Conservation (phyloP, 2,329 filamentous ascomycete genomes). For the Fusarium buxicola region DNA sequence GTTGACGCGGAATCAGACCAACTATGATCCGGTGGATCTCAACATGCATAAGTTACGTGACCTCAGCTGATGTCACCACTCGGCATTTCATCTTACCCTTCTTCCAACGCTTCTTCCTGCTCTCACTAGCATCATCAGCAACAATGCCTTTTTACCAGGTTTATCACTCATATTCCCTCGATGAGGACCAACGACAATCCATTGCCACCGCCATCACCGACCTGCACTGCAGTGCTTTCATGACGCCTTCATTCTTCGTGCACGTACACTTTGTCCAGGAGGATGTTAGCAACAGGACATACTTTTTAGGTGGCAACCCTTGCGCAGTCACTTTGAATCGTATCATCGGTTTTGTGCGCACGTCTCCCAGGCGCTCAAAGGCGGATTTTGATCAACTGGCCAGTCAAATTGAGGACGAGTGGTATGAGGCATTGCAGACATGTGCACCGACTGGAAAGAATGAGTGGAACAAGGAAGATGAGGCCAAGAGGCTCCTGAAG, state of each 20-base stretch:
- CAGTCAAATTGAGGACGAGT: slow-evolving; percentile 21
- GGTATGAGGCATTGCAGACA: slow-evolving; percentile 14
- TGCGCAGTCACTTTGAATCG: slow-evolving; percentile 20
- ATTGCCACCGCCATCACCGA: slow-evolving; percentile 26
- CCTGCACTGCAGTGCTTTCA: slow-evolving; percentile 31
- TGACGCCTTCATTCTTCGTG: slow-evolving; percentile 32
- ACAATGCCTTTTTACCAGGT: slow-evolving; percentile 38
- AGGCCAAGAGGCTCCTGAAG: slow-evolving; percentile 19
- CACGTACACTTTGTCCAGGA: slow-evolving; percentile 31
- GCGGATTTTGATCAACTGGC: slow-evolving; percentile 27
- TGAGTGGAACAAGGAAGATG: slow-evolving; percentile 4
- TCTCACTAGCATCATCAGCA: too few relatives aligned
- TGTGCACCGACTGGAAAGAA: background rate
- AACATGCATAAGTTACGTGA: too few relatives aligned
- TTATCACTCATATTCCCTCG: slow-evolving; percentile 27
- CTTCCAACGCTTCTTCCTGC: too few relatives aligned
- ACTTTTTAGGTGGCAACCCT: slow-evolving; percentile 30
- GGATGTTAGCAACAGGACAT: background rate
- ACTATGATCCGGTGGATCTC: too few relatives aligned
- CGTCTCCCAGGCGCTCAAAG: slow-evolving; percentile 17
- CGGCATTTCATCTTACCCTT: too few relatives aligned
- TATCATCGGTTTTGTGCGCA: slow-evolving; percentile 32
- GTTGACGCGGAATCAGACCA: too few relatives aligned
- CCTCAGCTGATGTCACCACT: too few relatives aligned
- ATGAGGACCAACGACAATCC: slow-evolving; percentile 9